Evolutionary conservation across 1,284 basidiomycete genomes (phyloP).

Genomic region (Cystobasidium slooffiae): DNA sequence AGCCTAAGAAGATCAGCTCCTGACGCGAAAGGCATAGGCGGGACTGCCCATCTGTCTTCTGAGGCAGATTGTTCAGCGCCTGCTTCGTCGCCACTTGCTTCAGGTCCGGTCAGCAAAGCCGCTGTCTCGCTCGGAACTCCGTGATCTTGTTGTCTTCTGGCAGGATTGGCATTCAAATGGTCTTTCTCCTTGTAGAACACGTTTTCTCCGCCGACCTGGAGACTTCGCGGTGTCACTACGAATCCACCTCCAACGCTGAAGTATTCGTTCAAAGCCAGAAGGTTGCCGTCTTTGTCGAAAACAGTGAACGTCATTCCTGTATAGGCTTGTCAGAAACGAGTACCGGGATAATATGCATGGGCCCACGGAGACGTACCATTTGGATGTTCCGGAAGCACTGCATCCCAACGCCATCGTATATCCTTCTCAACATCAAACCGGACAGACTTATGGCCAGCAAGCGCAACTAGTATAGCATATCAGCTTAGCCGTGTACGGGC

Average conservation of each 20-base stretch:
- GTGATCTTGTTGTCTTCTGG: conserved; percentile 74
- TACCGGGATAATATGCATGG: background rate
- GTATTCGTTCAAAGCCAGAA: conserved; percentile 93
- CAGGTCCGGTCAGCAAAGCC: background rate
- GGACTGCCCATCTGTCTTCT: conserved; percentile 56
- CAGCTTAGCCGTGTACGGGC: background rate
- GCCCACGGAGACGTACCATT: conserved; percentile 57
- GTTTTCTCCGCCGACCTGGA: conserved; percentile 77
- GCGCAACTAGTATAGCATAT: conserved; percentile 60
- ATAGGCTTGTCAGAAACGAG: conserved; percentile 61
- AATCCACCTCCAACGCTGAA: conserved; percentile 60
- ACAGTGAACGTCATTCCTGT: conserved; percentile 86
- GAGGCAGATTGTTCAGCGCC: conserved; percentile 13
- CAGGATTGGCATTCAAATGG: conserved; percentile 74
- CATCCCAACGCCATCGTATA: conserved; percentile 88
- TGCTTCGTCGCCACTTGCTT: background rate
- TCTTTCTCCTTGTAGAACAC: conserved; percentile 95
- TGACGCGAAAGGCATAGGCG: conserved; percentile 82
- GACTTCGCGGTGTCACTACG: conserved; percentile 32
- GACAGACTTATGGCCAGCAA: conserved; percentile 75
- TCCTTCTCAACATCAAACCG: conserved; percentile 84
- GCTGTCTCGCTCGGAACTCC: conserved; percentile 58
- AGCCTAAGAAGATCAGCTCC: conserved; percentile 76
- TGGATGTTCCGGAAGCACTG: conserved; percentile 55
- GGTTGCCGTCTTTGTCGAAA: conserved; percentile 76